Evolutionary conservation across 495 filamentous ascomycete genomes (phyloP), one percentile per base, ranked within the genome.

Genomic region (Cairneyella variabilis): DNA sequence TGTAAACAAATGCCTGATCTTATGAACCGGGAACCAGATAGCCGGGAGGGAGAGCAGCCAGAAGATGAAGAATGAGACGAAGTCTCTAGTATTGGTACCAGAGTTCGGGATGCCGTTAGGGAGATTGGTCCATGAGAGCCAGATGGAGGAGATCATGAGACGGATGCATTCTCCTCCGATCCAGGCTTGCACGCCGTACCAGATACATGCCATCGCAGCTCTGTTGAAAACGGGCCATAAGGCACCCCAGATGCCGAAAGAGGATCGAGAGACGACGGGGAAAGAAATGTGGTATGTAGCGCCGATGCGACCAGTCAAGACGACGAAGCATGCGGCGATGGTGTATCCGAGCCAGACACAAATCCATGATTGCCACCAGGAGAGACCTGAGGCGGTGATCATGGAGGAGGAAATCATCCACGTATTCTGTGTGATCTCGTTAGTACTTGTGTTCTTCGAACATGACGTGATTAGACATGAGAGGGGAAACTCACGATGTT

Each of bases 341-440:
- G 82, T 75, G 63, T 95, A 95, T 45, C 91, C 91, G 21, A 89
- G 73, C 87, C 86, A 90, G n/a, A 83, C 77, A 65, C 89, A 93
- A 11, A 96, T 72, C 91, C 91, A 96, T 2, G 89, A 83, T 69
- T 96, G 90, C 91, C 91, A 97, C 91, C 91, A 97, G 3, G 89
- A 89, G 41, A 96, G 74, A 6, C 90, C 57, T 8, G 16, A 88
- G 51, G 69, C 73, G 0, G 84, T 76, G 21, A 95, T 91, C 72
- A 85, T 85, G 3, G 88, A 85, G 11, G 88, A 91, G 0, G 85
- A 83, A 56, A 96, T 96, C 91, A 96, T 96, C 91, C 91, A 97
- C 14, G 91, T 97, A 68, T 97, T 97, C 56, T 53, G 23, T n/a
- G 10, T n/a, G n/a, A n/a, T n/a, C n/a, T n/a, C n/a, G n/a, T n/a